These are phyloP conservation scores for Xylariomycetidae sp. DNA, from an alignment of 2,329 filamentous ascomycete species.

Conservation along the genomic window DNA sequence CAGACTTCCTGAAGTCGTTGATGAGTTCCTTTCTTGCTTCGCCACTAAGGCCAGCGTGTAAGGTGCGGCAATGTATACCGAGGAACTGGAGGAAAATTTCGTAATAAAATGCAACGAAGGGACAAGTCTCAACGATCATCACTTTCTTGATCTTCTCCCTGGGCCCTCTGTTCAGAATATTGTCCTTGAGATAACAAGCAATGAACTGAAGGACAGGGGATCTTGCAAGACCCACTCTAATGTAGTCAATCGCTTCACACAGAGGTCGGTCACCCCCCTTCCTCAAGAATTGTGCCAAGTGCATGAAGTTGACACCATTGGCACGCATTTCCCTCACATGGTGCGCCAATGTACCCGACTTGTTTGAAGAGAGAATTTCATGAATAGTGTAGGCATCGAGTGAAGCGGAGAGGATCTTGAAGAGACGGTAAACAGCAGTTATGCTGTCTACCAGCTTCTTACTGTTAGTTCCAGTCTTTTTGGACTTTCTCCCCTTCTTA, in stretches of 20 bases:
- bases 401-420: slow-evolving; percentile 22
- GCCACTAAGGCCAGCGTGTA: slow-evolving; percentile 17
- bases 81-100: slow-evolving; percentile 24
- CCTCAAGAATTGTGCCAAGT: slow-evolving; percentile 16
- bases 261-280: slow-evolving; percentile 8
- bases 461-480: not conserved
- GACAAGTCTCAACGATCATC: slow-evolving; percentile 20
- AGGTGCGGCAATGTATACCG: slow-evolving; percentile 20
- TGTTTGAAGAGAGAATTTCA: slow-evolving; percentile 10
- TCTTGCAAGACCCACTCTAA: slow-evolving; percentile 17
- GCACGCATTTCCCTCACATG: slow-evolving; percentile 18
- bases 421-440: slow-evolving; percentile 5
- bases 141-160: slow-evolving; percentile 21
- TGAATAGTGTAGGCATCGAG: slow-evolving; percentile 20
- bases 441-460: slow-evolving; percentile 3
- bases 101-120: slow-evolving; percentile 26
- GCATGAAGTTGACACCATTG: slow-evolving; percentile 11
- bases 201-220: slow-evolving; percentile 24
- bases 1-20: slow-evolving; percentile 18
- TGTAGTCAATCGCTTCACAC: slow-evolving; percentile 14
- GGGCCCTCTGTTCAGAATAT: slow-evolving; percentile 11
- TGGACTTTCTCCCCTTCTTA: not conserved
- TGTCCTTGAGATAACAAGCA: slow-evolving; percentile 17
- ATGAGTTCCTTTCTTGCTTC: slow-evolving; percentile 19
- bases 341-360: slow-evolving; percentile 9